Base-by-base conservation (phyloP, 78 protist genomes). In the Dictyostelium firmibasis region DNA sequence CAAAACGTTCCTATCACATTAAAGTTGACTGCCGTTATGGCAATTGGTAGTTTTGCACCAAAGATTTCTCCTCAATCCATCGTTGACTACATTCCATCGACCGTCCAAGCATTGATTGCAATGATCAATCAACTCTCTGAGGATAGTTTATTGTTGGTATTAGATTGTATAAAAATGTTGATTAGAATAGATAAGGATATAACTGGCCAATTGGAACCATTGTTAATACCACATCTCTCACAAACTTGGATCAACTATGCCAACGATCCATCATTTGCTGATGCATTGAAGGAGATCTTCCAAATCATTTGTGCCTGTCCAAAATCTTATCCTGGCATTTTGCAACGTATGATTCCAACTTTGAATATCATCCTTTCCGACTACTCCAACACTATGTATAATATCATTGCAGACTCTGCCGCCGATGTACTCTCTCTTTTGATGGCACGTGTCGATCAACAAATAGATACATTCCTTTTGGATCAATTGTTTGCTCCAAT, bases 251-350 rank as follows among this genome's bases (percentile, higher is more conserved):
- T 35, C 0, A 36, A 77, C 16, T 78, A 79, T 64, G 41, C 81
- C 23, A 77, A 79, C 14, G 93, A 88, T 29, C 86, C 76, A 57
- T 5, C 29, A 23, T 27, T 76, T 6, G 2, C 16, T 11, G 86
- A 88, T 2, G 44, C 20, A 0, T 62, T 88, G 6, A 76, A 79
- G 13, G 93, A 88, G 5, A 88, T 88, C 3, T 79, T 88, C 33
- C 57, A 64, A 44, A 2, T 79, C 29, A 13, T 88, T 8, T 57
- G 81, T 31, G 23, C 43, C 23, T 88, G 85, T 31, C 81, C 85
- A n/a, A 33, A 47, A 25, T 35, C 60, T 1, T 88, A 88, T 79
- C 93, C 93, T 2, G 93, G 81, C 8, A 79, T 88, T 20, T 14
- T 88, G 3, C 64, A 88, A 64, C 67, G 64, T 35, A 18, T 64